Evolutionary conservation across 2,329 filamentous ascomycete species (phyloP).

Genomic region (Colletotrichum chrysophilum): DNA sequence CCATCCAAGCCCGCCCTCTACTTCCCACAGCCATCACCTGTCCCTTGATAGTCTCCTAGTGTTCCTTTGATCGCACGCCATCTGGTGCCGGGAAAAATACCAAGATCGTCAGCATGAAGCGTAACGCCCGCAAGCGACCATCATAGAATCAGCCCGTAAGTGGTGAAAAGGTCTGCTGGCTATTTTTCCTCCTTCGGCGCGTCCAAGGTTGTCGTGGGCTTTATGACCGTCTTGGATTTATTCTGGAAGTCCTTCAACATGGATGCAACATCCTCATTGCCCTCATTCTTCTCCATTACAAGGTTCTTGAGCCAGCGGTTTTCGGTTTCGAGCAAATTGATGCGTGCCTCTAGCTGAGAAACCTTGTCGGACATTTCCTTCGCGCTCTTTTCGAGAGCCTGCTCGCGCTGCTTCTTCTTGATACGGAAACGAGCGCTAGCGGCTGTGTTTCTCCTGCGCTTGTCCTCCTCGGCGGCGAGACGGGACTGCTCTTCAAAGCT

Average conservation of each 20-base stretch:
- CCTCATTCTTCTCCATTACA: slow-evolving; percentile 81
- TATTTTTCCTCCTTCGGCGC: slow-evolving; percentile 2
- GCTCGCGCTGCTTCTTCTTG: slow-evolving; percentile 96
- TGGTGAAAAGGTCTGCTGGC: background rate
- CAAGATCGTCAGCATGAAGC: background rate
- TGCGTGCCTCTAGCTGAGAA: slow-evolving; percentile 70
- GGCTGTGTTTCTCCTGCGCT: slow-evolving; percentile 86
- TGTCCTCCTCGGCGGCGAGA: slow-evolving; percentile 84
- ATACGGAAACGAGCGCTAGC: slow-evolving; percentile 88
- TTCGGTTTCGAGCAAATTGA: slow-evolving; percentile 80
- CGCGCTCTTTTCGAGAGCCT: slow-evolving; percentile 79
- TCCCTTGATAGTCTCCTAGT: background rate
- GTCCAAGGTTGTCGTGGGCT: background rate
- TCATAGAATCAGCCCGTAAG: background rate
- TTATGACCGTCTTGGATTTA: slow-evolving; percentile 25
- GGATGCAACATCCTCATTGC: slow-evolving; percentile 56
- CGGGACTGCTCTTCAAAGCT: slow-evolving; percentile 75
- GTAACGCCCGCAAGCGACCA: background rate
- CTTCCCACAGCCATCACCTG: background rate
- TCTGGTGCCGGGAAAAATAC: background rate
- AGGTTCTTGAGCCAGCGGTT: slow-evolving; percentile 84
- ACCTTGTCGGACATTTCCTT: slow-evolving; percentile 87
- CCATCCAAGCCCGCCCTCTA: slow-evolving; percentile 3
- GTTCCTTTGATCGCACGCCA: background rate
- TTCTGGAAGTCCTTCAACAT: slow-evolving; percentile 57